Conservation (phyloP, 768 basidiomycete species). For the Xerocomus spinulosus region DNA sequence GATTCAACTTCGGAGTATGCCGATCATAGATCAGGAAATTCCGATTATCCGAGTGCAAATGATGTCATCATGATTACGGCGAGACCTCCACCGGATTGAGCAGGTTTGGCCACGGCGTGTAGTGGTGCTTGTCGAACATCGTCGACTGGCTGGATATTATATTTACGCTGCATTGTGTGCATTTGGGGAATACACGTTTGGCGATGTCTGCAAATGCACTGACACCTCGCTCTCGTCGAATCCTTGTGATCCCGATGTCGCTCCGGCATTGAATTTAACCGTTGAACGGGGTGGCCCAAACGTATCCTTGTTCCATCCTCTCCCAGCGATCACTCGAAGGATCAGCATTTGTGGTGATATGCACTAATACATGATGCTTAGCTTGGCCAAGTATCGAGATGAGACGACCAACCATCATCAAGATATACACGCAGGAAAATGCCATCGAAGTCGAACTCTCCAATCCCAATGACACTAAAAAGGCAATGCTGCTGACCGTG, state of each 20-base stretch:
- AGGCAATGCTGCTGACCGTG: conserved; percentile 22
- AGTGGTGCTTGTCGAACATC: no score
- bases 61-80: no score
- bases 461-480: conserved; percentile 18
- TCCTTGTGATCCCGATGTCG: neutral
- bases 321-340: conserved; percentile 18
- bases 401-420: conserved; percentile 18
- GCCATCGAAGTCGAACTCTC: conserved; percentile 9
- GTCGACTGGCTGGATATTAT: no score
- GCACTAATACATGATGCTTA: conserved; percentile 10
- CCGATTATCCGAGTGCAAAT: no score
- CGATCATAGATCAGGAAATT: conserved; percentile 15
- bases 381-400: no score
- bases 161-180: neutral
- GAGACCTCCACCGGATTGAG: no score
- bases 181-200: neutral
- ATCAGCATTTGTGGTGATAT: conserved; percentile 28
- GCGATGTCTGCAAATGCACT: neutral
- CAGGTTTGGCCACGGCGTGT: no score
- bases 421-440: conserved; percentile 11
- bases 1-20: conserved; percentile 26
- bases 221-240: neutral
- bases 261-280: conserved; percentile 7
- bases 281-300: neutral
- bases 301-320: conserved; percentile 10